These are phyloP conservation scores for Nemania sp. DNA, from an alignment of 2,329 filamentous ascomycete species.

Conservation along the genomic window DNA sequence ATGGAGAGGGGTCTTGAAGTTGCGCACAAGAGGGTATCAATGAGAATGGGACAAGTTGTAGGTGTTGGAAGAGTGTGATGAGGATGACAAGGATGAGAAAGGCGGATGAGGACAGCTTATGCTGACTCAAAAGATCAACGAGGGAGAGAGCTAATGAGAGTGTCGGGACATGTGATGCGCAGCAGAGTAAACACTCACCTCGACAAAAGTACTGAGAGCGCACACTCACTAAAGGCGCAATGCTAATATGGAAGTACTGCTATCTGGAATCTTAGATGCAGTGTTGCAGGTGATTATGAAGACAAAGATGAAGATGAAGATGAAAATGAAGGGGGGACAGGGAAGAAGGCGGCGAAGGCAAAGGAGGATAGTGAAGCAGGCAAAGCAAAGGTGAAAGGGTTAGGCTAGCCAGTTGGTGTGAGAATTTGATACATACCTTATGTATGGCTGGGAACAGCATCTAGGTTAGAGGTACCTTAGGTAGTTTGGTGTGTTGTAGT, in stretches of 20 bases:
- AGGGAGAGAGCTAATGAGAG: constrained; percentile 2
- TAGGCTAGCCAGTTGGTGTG: background rate
- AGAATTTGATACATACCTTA: too few relatives aligned
- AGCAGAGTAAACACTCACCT: constrained; percentile 19
- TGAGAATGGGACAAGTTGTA: background rate
- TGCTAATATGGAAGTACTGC: background rate
- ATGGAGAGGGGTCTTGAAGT: background rate
- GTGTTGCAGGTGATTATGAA: background rate
- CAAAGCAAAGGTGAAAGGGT: too few relatives aligned
- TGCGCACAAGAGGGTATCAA: background rate
- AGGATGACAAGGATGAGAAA: background rate
- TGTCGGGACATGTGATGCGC: background rate
- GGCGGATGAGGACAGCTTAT: background rate
- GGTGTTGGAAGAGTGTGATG: constrained; percentile 4
- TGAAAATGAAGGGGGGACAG: too few relatives aligned
- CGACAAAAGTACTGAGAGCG: background rate
- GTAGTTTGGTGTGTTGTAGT: background rate
- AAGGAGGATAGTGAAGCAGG: too few relatives aligned
- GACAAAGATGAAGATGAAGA: background rate
- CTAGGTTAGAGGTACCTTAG: too few relatives aligned
- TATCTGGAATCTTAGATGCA: background rate
- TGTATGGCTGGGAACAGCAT: constrained; percentile 9
- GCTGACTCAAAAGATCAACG: constrained; percentile 3
- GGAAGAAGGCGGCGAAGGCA: too few relatives aligned
- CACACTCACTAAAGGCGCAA: constrained; percentile 9